Percentiles rank a stretch among this genome's conserved stretches.
Conservation (phyloP, 352 stramenopile genomes). For the Blastocystis sp. region DNA sequence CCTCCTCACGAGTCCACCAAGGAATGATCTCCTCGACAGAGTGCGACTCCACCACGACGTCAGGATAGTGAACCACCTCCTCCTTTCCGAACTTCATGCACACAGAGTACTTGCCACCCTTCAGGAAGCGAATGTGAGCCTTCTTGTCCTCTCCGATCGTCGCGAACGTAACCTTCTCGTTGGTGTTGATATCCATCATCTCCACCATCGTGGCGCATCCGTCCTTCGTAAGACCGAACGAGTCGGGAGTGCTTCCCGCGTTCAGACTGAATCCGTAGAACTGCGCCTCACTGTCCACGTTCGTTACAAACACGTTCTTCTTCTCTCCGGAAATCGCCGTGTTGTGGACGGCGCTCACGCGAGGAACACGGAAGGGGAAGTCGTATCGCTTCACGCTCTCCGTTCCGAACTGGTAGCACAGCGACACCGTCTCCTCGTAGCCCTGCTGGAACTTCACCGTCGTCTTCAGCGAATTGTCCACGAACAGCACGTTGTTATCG, state of each 20-base stretch:
- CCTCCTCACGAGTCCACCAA: constrained; percentile 46
- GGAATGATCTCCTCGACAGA: constrained; percentile 44
- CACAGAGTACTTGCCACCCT: constrained; percentile 26
- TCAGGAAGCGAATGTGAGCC: background rate
- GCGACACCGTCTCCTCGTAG: constrained; percentile 26
- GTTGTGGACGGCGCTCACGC: constrained; percentile 11
- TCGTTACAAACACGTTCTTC: background rate
- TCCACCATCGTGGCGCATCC: background rate
- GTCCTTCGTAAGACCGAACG: constrained; percentile 21
- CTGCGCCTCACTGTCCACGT: background rate
- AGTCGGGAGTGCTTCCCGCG: background rate
- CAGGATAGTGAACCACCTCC: constrained; percentile 7
- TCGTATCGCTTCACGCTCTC: constrained; percentile 20
- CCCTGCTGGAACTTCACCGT: constrained; percentile 28
- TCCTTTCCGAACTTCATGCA: constrained; percentile 48
- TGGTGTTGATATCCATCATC: background rate
- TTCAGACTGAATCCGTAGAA: constrained; percentile 48
- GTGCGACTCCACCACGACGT: background rate
- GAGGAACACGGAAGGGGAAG: background rate
- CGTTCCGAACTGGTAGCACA: constrained; percentile 50
- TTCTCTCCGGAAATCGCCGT: too few species aligned
- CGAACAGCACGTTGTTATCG: constrained; percentile 18
- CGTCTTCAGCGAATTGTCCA: background rate
- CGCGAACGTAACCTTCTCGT: background rate
- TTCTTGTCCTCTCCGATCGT: background rate